Base-by-base conservation (phyloP, 805 yeast genomes). In the Blastobotrys chiropterorum region DNA sequence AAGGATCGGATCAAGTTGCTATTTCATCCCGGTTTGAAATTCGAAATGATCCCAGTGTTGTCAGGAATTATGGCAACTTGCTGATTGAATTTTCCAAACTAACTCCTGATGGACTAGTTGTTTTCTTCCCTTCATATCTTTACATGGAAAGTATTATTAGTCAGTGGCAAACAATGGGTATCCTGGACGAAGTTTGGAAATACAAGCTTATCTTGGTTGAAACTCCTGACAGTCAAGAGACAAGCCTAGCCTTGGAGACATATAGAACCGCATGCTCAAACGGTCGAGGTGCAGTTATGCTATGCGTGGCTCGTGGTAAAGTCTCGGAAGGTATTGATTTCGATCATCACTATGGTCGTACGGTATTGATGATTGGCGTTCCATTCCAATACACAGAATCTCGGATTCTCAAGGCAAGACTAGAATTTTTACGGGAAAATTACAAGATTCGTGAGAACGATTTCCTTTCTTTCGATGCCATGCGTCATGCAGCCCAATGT, bases 401-500 rank as follows among this genome's bases (percentile, higher is more conserved):
- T 2, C 82, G 98, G 63, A 94, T 94, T 57, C 74, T 94, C 62
- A 94, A 94, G 61, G 99, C 99, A 0, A 78, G 99, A 48, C 73
- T 94, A 44, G 99, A 94, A 69, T 94, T 94, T 62, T 69, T 94
- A 66, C 76, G 98, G 58, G 98, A 94, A 65, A 90, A 90, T 62
- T 92, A 81, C 66, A 95, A 90, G 62, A 92, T 94, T 51, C 78
- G 89, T 57, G 99, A 94, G 63, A 90, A 88, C 64, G 99, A 94
- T 63, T 94, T 94, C 65, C 67, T 94, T 39, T 90, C 98, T 8
- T 94, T 94, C 75, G 99, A 94, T 70, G 99, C 99, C 13, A 94
- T 94, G 99, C 81, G 99, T 65, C 99, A 94, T 71, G 99, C 98
- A 2, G 98, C 99, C 0, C 99, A 94, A 68, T 94, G 99, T 70